Percentiles rank a stretch among this genome's conserved stretches.
phyloP scores from a whole-genome alignment of 1,284 basidiomycete genomes.

The Chalciporus sp. region DNA sequence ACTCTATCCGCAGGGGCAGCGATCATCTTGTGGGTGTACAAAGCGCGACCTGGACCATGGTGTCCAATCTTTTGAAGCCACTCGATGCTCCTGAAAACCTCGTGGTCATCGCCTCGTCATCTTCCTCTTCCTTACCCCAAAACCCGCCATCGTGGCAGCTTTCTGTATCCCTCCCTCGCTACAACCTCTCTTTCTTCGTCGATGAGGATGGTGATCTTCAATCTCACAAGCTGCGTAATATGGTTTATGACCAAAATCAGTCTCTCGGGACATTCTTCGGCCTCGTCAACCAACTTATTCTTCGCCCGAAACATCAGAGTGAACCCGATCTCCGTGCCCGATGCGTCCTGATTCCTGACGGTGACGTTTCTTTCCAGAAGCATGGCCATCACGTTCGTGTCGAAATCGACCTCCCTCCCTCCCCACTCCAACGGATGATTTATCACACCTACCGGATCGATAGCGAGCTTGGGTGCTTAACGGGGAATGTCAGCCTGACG shows the following conservation, averaged over 20 bases:
- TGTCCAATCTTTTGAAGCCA: constrained; percentile 30
- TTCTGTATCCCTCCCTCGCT: constrained; percentile 44
- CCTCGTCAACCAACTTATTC: constrained; percentile 42
- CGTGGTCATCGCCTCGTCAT: constrained; percentile 17
- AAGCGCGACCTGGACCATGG: constrained; percentile 35
- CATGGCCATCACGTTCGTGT: constrained; percentile 30
- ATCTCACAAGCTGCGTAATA: constrained; percentile 24
- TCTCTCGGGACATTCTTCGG: constrained; percentile 30
- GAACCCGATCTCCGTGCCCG: constrained; percentile 19
- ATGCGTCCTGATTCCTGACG: constrained; percentile 44
- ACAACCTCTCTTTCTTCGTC: constrained; percentile 39
- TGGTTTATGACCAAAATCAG: constrained; percentile 31
- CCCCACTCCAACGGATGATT: constrained; percentile 3
- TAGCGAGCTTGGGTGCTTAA: constrained; percentile 40
- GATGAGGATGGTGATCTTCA: constrained; percentile 31
- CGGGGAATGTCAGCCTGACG: constrained; percentile 33
- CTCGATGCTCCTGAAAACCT: constrained; percentile 39
- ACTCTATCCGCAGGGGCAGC: constrained; percentile 18
- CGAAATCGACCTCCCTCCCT: constrained; percentile 16
- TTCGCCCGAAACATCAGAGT: constrained; percentile 29
- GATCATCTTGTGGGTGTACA: constrained; percentile 32
- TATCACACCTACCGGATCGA: constrained; percentile 45
- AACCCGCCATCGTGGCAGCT: constrained; percentile 11
- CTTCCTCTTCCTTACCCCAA: constrained; percentile 10
- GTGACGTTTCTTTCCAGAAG: constrained; percentile 29